Evolutionary conservation across 2,329 filamentous ascomycete species (phyloP).

Genomic region (Ceratocystis ficicola): DNA sequence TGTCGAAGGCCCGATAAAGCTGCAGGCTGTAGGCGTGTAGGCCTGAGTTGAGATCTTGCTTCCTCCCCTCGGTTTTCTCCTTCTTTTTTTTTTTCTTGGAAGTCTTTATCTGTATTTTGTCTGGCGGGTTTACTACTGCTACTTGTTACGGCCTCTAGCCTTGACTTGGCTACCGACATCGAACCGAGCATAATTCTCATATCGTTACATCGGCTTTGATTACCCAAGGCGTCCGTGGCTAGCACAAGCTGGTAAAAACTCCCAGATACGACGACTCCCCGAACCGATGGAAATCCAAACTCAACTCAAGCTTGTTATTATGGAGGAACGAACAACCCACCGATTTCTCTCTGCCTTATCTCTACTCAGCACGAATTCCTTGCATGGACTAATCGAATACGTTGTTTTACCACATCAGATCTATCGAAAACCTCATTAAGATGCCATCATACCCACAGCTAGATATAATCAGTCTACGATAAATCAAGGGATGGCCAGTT

Average conservation of each 20-base stretch:
- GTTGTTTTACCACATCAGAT: neutral
- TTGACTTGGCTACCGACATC: neutral
- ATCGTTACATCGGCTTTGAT: neutral
- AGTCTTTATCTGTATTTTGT: neutral
- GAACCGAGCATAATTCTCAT: no score
- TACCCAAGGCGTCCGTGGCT: neutral
- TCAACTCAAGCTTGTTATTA: constrained; percentile 18
- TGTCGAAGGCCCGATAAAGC: constrained; percentile 20
- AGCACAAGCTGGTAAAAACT: neutral
- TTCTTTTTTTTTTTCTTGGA: neutral
- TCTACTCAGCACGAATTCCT: neutral
- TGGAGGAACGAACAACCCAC: constrained; percentile 12
- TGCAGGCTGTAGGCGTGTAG: constrained; percentile 22
- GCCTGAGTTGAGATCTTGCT: constrained; percentile 15
- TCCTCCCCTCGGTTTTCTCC: neutral
- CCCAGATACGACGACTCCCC: neutral
- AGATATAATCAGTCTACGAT: neutral
- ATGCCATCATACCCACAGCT: neutral
- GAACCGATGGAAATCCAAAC: neutral
- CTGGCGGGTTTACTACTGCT: neutral
- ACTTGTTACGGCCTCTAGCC: neutral
- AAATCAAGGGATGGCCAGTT: constrained; percentile 8
- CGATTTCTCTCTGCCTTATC: neutral
- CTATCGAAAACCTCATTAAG: neutral
- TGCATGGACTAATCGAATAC: neutral